Evolutionary conservation across 2,329 filamentous ascomycete species (phyloP).

Genomic region (Cladosporium colombiae): DNA sequence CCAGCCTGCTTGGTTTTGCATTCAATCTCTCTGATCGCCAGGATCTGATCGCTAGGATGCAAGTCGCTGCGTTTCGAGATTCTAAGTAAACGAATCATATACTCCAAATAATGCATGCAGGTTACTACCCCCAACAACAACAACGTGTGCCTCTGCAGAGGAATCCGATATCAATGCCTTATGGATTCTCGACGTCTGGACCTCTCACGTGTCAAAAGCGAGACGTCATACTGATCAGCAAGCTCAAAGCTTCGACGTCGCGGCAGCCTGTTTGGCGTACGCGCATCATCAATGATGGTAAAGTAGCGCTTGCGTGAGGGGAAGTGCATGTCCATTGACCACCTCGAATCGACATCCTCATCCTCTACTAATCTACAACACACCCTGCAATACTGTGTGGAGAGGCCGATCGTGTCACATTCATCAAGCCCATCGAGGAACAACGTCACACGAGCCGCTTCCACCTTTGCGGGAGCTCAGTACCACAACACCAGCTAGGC

Average conservation of each 20-base stretch:
- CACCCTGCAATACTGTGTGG: not conserved
- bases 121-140: too few species aligned
- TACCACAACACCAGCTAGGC: not conserved
- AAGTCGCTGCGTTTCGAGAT: not conserved
- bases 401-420: not conserved
- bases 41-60: not conserved
- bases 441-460: constrained; percentile 2
- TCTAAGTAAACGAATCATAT: not conserved
- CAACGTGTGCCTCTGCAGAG: too few species aligned
- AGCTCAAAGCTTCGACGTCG: constrained; percentile 2
- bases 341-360: not conserved
- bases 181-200: not conserved
- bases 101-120: not conserved
- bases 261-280: constrained; percentile 2
- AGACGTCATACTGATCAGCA: not conserved
- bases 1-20: not conserved
- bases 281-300: constrained; percentile 1
- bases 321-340: not conserved
- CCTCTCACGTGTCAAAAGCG: not conserved
- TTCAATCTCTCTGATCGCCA: not conserved
- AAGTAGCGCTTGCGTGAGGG: not conserved
- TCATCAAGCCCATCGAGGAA: not conserved
- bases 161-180: too few species aligned
- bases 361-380: not conserved
- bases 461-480: not conserved